phyloP scores from a whole-genome alignment of 2,329 filamentous ascomycete genomes.

The Colletotrichum acutatum region DNA sequence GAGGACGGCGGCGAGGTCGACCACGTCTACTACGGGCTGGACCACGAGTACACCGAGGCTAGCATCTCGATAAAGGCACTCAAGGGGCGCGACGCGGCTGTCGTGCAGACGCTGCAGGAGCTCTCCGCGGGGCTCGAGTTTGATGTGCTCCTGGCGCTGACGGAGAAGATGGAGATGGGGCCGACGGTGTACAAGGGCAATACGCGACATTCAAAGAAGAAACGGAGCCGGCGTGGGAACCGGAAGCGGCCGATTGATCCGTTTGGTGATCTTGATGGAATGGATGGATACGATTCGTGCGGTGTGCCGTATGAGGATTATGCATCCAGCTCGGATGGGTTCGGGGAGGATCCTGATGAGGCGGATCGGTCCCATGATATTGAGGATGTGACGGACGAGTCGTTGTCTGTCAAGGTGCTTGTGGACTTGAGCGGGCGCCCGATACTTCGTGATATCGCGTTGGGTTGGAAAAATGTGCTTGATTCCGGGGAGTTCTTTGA shows the following conservation, averaged over 20 bases:
- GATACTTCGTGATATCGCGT: constrained; percentile 29
- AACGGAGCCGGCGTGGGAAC: not conserved
- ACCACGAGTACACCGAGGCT: constrained; percentile 47
- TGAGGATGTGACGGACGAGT: constrained; percentile 25
- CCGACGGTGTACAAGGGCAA: not conserved
- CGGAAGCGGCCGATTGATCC: not conserved
- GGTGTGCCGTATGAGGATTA: not conserved
- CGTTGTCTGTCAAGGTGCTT: constrained; percentile 39
- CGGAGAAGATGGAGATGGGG: constrained; percentile 44
- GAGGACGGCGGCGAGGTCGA: constrained; percentile 2
- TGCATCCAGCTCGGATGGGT: constrained; percentile 21
- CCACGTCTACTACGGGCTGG: constrained; percentile 45
- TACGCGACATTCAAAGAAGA: not conserved
- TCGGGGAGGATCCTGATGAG: not conserved
- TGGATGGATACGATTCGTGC: too few relatives aligned
- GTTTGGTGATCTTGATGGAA: too few relatives aligned
- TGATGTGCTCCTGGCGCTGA: constrained; percentile 45
- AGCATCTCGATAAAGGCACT: constrained; percentile 43
- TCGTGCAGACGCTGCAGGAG: constrained; percentile 40
- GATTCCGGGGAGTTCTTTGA: constrained; percentile 38
- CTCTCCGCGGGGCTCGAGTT: constrained; percentile 41
- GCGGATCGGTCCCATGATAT: constrained; percentile 31
- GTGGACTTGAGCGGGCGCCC: constrained; percentile 41
- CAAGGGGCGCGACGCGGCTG: constrained; percentile 42
- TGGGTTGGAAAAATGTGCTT: constrained; percentile 40